Conservation (phyloP, 108 stramenopile species). For the Pinguiococcus pyrenoidosus region DNA sequence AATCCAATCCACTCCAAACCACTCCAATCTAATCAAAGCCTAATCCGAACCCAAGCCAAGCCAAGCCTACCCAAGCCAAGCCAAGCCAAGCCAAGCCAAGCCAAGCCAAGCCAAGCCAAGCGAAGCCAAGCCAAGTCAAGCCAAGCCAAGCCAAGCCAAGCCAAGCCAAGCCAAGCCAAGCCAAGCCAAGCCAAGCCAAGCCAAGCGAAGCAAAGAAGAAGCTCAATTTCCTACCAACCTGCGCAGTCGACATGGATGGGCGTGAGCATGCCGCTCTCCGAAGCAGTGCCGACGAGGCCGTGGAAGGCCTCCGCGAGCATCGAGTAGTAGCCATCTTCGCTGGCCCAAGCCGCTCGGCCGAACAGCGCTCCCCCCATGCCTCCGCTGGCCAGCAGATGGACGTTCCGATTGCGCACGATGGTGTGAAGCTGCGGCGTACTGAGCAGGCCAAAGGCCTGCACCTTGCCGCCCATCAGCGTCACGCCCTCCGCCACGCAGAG, state of each 20-base stretch:
- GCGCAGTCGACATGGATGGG: conserved; percentile 69
- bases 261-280: background rate
- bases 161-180: background rate
- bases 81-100: no score
- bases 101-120: no score
- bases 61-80: no score
- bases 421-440: conserved; percentile 89
- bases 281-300: conserved; percentile 29
- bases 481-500: conserved; percentile 45
- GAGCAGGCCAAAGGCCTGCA: conserved; percentile 64
- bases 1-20: background rate
- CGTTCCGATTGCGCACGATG: no score
- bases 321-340: conserved; percentile 61
- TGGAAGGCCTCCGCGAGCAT: conserved; percentile 55
- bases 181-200: background rate
- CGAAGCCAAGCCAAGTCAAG: no score
- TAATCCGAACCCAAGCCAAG: no score
- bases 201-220: background rate
- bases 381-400: no score
- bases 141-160: no score
- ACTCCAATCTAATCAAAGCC: no score
- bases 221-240: conserved; percentile 38
- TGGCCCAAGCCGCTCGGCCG: conserved; percentile 19
- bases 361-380: no score
- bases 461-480: conserved; percentile 44